These are phyloP conservation scores for Protomyces inouyei DNA, from an alignment of 1,139 yeast genomes.

Conservation along the genomic window DNA sequence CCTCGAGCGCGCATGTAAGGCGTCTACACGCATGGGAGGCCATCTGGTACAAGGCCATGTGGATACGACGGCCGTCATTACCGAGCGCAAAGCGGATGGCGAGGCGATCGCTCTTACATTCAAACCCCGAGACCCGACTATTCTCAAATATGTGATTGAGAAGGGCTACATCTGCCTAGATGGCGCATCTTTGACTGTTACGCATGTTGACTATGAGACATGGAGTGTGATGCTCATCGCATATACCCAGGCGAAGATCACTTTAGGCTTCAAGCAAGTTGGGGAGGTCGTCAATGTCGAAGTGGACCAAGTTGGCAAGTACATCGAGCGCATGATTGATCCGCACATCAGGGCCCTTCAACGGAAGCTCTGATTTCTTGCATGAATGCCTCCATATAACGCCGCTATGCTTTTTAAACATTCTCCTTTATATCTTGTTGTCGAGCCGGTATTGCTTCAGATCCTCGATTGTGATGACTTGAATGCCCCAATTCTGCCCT, in stretches of 20 bases:
- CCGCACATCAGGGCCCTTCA: conserved; percentile 46
- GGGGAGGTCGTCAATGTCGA: conserved; percentile 79
- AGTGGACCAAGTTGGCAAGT: conserved; percentile 89
- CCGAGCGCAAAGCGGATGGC: conserved; percentile 55
- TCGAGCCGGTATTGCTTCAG: conserved; percentile 49
- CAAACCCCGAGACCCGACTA: conserved; percentile 57
- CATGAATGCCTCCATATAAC: not conserved
- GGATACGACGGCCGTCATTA: conserved; percentile 75
- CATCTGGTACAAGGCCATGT: conserved; percentile 98
- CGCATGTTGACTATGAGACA: conserved; percentile 51
- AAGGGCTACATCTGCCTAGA: conserved; percentile 81
- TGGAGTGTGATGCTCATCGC: conserved; percentile 88
- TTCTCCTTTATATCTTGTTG: not conserved
- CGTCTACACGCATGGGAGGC: conserved; percentile 85
- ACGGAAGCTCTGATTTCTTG: conserved; percentile 8
- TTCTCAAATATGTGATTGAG: conserved; percentile 42
- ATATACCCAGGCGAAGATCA: conserved; percentile 80
- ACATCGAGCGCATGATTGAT: conserved; percentile 78
- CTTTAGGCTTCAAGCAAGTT: conserved; percentile 51
- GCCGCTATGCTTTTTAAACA: not conserved
- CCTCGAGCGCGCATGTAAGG: conserved; percentile 82
- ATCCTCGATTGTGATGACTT: conserved; percentile 76
- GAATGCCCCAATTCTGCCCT: conserved; percentile 57
- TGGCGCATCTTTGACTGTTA: conserved; percentile 78
- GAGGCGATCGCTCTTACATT: conserved; percentile 76